Evolutionary conservation across 371 early-diverging fungal species (phyloP).

Genomic region (Coemansia sp.): DNA sequence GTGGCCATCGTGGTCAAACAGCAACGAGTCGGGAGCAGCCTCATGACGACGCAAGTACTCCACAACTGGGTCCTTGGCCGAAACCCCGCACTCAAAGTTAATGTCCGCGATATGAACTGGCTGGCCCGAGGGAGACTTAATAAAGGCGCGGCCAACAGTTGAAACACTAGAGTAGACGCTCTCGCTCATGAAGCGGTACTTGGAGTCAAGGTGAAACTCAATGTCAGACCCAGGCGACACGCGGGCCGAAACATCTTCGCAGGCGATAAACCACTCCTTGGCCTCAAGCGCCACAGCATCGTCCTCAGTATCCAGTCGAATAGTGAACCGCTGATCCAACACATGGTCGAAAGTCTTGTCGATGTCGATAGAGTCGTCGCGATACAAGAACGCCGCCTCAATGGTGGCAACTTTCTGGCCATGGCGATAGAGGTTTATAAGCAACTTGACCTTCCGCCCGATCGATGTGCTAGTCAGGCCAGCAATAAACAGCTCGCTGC

Average conservation of each 20-base stretch:
- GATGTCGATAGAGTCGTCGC: slow-evolving; percentile 77
- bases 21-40: slow-evolving; percentile 17
- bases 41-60: slow-evolving; percentile 30
- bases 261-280: slow-evolving; percentile 87
- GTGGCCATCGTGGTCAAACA: slow-evolving; percentile 57
- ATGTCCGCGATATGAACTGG: slow-evolving; percentile 75
- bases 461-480: too few species aligned
- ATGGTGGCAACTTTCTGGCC: too few species aligned
- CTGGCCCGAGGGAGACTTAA: slow-evolving; percentile 60
- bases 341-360: slow-evolving; percentile 32
- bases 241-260: slow-evolving; percentile 56
- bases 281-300: slow-evolving; percentile 74
- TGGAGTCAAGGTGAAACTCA: slow-evolving; percentile 73
- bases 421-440: too few species aligned
- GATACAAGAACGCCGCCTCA: too few species aligned
- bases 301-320: slow-evolving; percentile 70
- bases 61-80: slow-evolving; percentile 38
- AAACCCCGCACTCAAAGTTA: slow-evolving; percentile 63
- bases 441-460: too few species aligned
- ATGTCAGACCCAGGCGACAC: slow-evolving; percentile 25
- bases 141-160: slow-evolving; percentile 77
- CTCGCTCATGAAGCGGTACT: slow-evolving; percentile 67
- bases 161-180: slow-evolving; percentile 64
- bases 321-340: slow-evolving; percentile 70
- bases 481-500: too few species aligned